Conservation (phyloP, 495 filamentous ascomycete species). For the Trichoderma asperelloides region DNA sequence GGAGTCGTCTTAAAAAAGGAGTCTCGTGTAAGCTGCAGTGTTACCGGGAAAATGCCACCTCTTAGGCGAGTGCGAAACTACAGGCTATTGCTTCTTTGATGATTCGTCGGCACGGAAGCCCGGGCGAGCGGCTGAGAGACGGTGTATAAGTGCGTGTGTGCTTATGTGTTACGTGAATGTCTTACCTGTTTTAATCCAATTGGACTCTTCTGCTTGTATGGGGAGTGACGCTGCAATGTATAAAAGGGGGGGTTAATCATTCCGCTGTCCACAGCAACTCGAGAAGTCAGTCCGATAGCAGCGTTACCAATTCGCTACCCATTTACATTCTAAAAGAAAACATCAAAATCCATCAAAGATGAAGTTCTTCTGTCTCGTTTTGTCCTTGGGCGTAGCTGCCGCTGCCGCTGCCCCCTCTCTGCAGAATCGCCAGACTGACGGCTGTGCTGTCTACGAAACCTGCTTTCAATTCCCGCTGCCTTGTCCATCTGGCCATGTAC, state of each 20-base stretch:
- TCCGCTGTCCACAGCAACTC: too few species aligned
- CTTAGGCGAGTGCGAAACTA: background rate
- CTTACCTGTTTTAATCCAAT: too few species aligned
- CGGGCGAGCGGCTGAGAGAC: background rate
- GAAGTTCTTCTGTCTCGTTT: background rate
- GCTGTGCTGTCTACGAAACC: background rate
- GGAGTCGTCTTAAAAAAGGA: too few species aligned
- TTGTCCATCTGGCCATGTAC: background rate
- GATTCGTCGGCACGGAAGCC: background rate
- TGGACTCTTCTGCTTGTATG: too few species aligned
- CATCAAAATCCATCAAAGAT: background rate
- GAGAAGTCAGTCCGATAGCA: too few species aligned
- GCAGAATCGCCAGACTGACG: background rate
- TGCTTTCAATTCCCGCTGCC: background rate
- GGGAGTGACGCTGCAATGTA: too few species aligned
- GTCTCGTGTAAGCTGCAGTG: background rate
- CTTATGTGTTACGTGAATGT: background rate
- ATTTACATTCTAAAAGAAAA: background rate
- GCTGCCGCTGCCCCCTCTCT: background rate
- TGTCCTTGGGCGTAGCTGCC: background rate
- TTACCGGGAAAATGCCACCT: background rate
- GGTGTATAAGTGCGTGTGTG: background rate
- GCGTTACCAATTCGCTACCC: too few species aligned
- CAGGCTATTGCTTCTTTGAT: background rate
- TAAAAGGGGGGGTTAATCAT: too few species aligned